These are phyloP conservation scores for Candida endomychidarum DNA, from an alignment of 805 yeast species.

Conservation along the genomic window DNA sequence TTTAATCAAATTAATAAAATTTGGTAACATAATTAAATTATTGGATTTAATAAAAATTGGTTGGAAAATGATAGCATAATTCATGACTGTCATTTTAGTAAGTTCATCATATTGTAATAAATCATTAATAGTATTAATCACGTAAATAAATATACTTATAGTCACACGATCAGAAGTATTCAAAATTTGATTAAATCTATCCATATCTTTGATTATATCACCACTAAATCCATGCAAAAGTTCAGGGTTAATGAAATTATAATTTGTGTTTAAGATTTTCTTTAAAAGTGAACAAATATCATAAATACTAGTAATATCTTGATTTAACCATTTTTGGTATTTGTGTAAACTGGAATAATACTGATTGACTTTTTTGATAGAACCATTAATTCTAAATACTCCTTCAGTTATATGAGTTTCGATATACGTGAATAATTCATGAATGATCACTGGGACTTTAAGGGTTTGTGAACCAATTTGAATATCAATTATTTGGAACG, in stretches of 20 bases:
- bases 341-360: constrained; percentile 17
- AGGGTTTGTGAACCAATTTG: constrained; percentile 7
- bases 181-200: constrained; percentile 4
- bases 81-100: constrained; percentile 30
- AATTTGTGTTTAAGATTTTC: constrained; percentile 19
- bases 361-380: constrained; percentile 24
- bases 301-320: constrained; percentile 18
- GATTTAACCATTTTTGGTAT: constrained; percentile 21
- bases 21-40: constrained; percentile 17
- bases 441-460: constrained; percentile 21
- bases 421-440: constrained; percentile 22
- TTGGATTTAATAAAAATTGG: constrained; percentile 26
- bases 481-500: constrained; percentile 9
- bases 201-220: constrained; percentile 3
- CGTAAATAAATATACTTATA: constrained; percentile 12
- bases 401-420: constrained; percentile 25
- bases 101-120: constrained; percentile 18
- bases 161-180: constrained; percentile 1
- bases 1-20: constrained; percentile 19
- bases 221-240: not conserved
- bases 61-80: constrained; percentile 32
- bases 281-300: constrained; percentile 30
- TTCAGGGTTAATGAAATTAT: constrained; percentile 12
- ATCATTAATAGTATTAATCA: constrained; percentile 16
- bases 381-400: constrained; percentile 32